phyloP scores from a whole-genome alignment of 2,329 filamentous ascomycete genomes.

The Penicillium sumatraense region DNA sequence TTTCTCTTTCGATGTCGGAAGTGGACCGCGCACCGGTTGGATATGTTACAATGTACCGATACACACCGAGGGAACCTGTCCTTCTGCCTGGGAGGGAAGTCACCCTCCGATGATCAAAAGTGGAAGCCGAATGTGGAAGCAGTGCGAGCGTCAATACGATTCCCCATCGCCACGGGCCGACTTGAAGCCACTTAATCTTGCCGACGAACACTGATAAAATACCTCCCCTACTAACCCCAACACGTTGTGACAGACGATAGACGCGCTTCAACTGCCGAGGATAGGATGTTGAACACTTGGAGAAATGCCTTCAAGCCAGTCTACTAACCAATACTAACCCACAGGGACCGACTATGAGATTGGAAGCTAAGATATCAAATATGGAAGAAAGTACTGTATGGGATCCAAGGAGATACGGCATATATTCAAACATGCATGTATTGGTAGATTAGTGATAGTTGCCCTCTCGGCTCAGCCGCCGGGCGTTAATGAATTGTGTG shows the following conservation, averaged over 20 bases:
- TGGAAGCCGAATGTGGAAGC: too few species aligned
- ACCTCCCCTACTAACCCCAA: constrained; percentile 22
- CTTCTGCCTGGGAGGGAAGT: constrained; percentile 3
- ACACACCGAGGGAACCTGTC: constrained; percentile 8
- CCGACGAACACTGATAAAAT: constrained; percentile 30
- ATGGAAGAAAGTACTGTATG: background rate
- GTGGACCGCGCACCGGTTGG: background rate
- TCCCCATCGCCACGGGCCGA: too few species aligned
- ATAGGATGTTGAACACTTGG: too few species aligned
- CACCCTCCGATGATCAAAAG: too few species aligned
- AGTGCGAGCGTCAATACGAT: too few species aligned
- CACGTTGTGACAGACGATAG: too few species aligned
- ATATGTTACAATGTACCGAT: constrained; percentile 7
- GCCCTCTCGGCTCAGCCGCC: constrained; percentile 25
- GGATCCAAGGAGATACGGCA: constrained; percentile 29
- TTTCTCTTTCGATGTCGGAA: background rate
- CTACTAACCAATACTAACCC: too few species aligned
- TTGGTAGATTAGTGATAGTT: constrained; percentile 20
- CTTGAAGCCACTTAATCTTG: too few species aligned
- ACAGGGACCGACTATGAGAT: too few species aligned
- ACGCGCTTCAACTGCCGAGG: too few species aligned
- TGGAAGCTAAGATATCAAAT: constrained; percentile 7
- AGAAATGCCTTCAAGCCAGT: too few species aligned
- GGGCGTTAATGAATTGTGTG: constrained; percentile 27
- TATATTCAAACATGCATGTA: constrained; percentile 15